Evolutionary conservation across 768 basidiomycete species (phyloP).

Genomic region (Mycena galericulata): DNA sequence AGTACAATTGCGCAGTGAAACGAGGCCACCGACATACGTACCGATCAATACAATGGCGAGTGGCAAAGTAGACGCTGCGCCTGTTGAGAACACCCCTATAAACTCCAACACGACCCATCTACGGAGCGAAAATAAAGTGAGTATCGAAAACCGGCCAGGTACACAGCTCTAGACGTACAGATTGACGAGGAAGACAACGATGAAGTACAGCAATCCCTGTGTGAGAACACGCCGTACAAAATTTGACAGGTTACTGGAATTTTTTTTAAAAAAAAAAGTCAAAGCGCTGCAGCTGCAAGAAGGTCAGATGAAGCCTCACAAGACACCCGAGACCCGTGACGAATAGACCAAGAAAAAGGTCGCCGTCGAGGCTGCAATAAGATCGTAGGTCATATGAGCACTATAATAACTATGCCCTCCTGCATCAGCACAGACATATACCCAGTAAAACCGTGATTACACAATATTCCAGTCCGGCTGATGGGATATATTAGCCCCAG

Average conservation of each 20-base stretch:
- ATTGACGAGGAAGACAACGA: constrained; percentile 20
- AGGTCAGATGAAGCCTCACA: constrained; percentile 10
- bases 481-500: too few species aligned
- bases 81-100: background rate
- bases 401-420: constrained; percentile 20
- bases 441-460: background rate
- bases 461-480: constrained; percentile 31
- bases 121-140: too few species aligned
- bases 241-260: background rate
- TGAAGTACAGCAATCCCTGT: constrained; percentile 10
- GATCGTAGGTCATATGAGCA: constrained; percentile 23
- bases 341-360: constrained; percentile 10
- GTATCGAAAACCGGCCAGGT: background rate
- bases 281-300: background rate
- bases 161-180: constrained; percentile 15
- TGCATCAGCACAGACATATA: background rate
- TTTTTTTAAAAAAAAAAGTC: background rate
- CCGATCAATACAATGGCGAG: constrained; percentile 11
- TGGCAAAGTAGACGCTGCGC: background rate
- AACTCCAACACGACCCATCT: background rate
- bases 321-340: background rate
- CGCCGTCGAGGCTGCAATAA: constrained; percentile 6
- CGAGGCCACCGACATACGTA: background rate
- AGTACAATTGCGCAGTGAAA: background rate
- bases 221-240: constrained; percentile 11